Conservation (phyloP, 2,329 filamentous ascomycete genomes). For the Trichoderma sp. region DNA sequence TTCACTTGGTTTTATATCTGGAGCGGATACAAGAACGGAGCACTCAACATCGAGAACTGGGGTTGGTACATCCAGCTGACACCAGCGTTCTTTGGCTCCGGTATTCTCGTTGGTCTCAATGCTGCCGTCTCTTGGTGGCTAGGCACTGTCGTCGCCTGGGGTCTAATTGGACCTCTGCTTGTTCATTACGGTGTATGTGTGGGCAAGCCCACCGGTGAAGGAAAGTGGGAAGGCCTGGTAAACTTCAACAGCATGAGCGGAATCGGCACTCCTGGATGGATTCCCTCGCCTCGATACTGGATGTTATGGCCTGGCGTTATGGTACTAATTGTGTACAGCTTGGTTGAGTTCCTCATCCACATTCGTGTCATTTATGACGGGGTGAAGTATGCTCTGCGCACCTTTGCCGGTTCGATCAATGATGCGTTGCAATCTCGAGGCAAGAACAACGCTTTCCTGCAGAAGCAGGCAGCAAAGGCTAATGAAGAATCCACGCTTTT, state of each 20-base stretch:
- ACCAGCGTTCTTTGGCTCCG: conserved; percentile 61
- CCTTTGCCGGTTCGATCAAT: conserved; percentile 37
- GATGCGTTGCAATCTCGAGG: conserved; percentile 36
- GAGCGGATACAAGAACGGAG: conserved; percentile 52
- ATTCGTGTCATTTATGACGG: conserved; percentile 42
- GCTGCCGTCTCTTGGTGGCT: conserved; percentile 59
- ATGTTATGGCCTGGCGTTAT: conserved; percentile 49
- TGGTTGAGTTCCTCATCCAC: conserved; percentile 46
- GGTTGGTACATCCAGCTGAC: conserved; percentile 62
- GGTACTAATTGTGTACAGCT: conserved; percentile 45
- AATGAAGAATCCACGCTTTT: conserved; percentile 37
- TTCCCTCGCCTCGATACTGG: conserved; percentile 46
- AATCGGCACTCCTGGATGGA: conserved; percentile 34
- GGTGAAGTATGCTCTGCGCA: conserved; percentile 38
- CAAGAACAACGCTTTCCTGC: conserved; percentile 38
- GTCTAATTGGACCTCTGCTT: conserved; percentile 51
- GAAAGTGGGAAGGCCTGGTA: conserved; percentile 36
- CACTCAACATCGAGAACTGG: conserved; percentile 60
- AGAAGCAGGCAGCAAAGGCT: conserved; percentile 41
- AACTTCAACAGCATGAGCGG: conserved; percentile 38
- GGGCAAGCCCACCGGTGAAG: conserved; percentile 42
- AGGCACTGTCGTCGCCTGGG: conserved; percentile 58
- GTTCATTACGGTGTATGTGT: conserved; percentile 54
- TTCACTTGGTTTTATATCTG: conserved; percentile 58
- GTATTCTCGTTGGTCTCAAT: conserved; percentile 55